Base-by-base conservation (phyloP, 2,329 filamentous ascomycete species). In the Fusarium devonianum region DNA sequence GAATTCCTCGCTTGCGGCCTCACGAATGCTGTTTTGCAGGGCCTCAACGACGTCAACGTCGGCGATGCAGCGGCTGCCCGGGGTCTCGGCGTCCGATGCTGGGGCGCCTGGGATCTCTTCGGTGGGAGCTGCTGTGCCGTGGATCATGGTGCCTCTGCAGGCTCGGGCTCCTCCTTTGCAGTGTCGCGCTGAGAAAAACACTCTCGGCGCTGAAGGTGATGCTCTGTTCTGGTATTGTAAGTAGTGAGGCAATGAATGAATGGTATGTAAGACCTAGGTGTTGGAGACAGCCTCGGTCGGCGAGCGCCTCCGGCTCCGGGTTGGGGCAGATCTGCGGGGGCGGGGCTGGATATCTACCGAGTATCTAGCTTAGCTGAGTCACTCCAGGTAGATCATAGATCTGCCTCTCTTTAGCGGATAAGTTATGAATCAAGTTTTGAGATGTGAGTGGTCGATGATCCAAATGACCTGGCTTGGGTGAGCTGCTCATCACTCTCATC, bases 41-140 rank as follows among this genome's bases (percentile, higher is more conserved):
- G 49, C 50, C 40, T 61, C 62, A 53, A 69, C 58, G 42, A 66
- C 60, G 52, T 70, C 67, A 42, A 40, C 49, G 32, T 65, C 62
- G 23, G 61, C 59, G 50, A 67, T 58, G 52, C 37, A 51, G 44
- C 53, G 65, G 36, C 39, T 21, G 14, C 30, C 44, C 16, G 26
- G 8, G 7, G 14, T 55, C 38, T 40, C 29, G 8, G 39, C 28
- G 36, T 44, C 26, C 42, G 39, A 16, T 21, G 37, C 44, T 43
- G 34, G n/a, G 18, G 25, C 25, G 14, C 14, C 30, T 12, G 48
- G 52, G 29, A 45, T 46, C 40, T 58, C 37, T 43, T 54, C 49
- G 41, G 35, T 39, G 13, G 43, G 33, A 30, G 39, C 39, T 17
- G 39, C 52, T 37, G 39, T 49, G 32, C 49, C 56, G 53, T 46